Conservation (phyloP, 179 eudicot genomes). For the Dionaea muscipula region DNA sequence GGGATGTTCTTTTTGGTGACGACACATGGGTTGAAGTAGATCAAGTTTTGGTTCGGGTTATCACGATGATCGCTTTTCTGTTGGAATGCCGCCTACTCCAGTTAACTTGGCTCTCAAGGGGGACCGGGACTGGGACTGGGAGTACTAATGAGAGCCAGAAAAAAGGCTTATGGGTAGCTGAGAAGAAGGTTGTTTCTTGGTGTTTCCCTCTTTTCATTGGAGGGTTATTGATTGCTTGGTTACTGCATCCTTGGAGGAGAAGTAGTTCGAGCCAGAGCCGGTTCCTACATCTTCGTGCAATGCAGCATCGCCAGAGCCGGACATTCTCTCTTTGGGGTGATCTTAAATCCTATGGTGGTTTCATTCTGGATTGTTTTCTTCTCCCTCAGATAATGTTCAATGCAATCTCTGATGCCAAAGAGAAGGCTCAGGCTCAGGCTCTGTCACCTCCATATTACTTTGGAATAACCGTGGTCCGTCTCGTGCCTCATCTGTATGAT, state of each 20-base stretch:
- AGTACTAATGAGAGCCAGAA: slow-evolving; percentile 21
- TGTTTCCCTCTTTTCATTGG: slow-evolving; percentile 41
- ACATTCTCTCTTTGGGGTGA: slow-evolving; percentile 39
- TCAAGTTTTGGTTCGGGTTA: slow-evolving; percentile 70
- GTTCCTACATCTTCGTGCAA: slow-evolving; percentile 1
- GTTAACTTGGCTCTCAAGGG: slow-evolving; percentile 60
- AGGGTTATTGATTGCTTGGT: slow-evolving; percentile 53
- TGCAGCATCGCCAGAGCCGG: no score
- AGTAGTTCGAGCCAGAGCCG: slow-evolving; percentile 12
- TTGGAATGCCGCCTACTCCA: slow-evolving; percentile 77
- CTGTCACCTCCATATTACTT: slow-evolving; percentile 58
- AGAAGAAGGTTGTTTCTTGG: slow-evolving; percentile 49
- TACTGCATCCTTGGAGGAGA: slow-evolving; percentile 32
- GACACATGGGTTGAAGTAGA: slow-evolving; percentile 88
- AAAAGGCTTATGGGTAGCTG: slow-evolving; percentile 36
- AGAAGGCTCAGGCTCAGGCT: slow-evolving; percentile 47
- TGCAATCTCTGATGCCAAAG: slow-evolving; percentile 43
- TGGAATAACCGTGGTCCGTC: slow-evolving; percentile 69
- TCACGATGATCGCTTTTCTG: slow-evolving; percentile 79
- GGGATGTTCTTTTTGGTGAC: slow-evolving; percentile 39
- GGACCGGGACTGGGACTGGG: no score
- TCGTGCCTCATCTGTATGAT: slow-evolving; percentile 82
- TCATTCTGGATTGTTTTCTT: slow-evolving; percentile 61
- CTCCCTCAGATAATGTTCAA: slow-evolving; percentile 82
- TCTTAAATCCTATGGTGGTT: slow-evolving; percentile 64